Evolutionary conservation across 129 eudicot genomes (phyloP).

Genomic region (Heracleum sosnowskyi): DNA sequence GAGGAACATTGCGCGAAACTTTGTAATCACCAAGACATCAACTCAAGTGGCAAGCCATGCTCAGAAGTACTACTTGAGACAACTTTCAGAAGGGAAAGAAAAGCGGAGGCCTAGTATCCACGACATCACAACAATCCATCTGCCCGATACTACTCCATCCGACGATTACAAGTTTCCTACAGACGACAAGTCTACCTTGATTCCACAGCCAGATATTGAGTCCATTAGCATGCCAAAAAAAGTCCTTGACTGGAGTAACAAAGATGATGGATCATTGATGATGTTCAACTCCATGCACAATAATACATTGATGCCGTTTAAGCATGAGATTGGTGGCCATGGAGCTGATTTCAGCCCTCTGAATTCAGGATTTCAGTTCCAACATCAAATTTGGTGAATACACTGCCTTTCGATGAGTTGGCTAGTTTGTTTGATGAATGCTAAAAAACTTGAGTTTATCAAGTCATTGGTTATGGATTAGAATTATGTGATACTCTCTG

Average conservation of each 20-base stretch:
- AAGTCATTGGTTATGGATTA: neutral
- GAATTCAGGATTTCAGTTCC: slow-evolving; percentile 35
- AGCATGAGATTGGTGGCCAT: slow-evolving; percentile 16
- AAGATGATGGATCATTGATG: slow-evolving; percentile 25
- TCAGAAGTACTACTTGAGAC: slow-evolving; percentile 77
- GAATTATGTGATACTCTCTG: neutral
- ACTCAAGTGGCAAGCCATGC: slow-evolving; percentile 98
- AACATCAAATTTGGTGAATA: slow-evolving; percentile 30
- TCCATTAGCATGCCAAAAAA: slow-evolving; percentile 21
- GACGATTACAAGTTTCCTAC: slow-evolving; percentile 6
- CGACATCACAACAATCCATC: slow-evolving; percentile 62
- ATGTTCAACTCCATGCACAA: slow-evolving; percentile 18
- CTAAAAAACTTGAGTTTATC: neutral
- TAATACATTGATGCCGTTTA: slow-evolving; percentile 9
- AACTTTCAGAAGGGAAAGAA: slow-evolving; percentile 65
- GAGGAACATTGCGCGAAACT: slow-evolving; percentile 81
- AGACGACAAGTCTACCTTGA: neutral
- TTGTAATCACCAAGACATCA: slow-evolving; percentile 66
- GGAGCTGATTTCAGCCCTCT: slow-evolving; percentile 29
- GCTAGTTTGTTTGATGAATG: slow-evolving; percentile 1
- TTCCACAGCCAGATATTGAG: slow-evolving; percentile 12
- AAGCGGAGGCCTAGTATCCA: slow-evolving; percentile 89
- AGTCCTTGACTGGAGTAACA: slow-evolving; percentile 31
- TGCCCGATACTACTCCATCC: slow-evolving; percentile 17
- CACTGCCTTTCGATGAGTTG: neutral